Percentiles rank a stretch among this genome's conserved stretches.
These are phyloP conservation scores for Tylopilus sp. DNA, from an alignment of 768 basidiomycete species.

Conservation along the genomic window DNA sequence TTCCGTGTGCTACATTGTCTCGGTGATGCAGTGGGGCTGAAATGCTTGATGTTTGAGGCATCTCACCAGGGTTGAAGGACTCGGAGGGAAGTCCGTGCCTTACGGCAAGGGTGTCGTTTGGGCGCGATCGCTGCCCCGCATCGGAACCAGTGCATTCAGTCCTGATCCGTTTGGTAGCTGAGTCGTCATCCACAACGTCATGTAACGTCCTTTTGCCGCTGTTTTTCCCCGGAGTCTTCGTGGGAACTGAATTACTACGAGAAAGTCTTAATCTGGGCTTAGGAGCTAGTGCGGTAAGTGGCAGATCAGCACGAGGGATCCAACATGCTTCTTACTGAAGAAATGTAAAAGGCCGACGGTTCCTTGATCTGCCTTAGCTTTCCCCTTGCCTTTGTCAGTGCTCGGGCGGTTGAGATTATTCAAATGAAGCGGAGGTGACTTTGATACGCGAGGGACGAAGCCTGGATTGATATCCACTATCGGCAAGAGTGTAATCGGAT, in stretches of 20 bases:
- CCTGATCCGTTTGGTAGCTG: constrained; percentile 49
- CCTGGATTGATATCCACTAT: constrained; percentile 79
- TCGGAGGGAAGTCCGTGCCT: constrained; percentile 6
- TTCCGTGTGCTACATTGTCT: constrained; percentile 41
- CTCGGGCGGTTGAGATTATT: constrained; percentile 24
- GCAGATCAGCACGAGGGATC: constrained; percentile 36
- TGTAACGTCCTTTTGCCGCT: constrained; percentile 76
- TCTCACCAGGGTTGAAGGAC: constrained; percentile 4
- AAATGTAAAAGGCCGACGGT: constrained; percentile 52
- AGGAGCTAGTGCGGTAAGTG: constrained; percentile 30
- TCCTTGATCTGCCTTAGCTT: constrained; percentile 27
- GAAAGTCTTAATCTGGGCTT: constrained; percentile 23
- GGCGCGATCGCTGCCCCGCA: constrained; percentile 28
- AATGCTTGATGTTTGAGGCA: constrained; percentile 33
- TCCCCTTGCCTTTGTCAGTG: constrained; percentile 47
- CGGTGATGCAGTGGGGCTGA: constrained; percentile 31
- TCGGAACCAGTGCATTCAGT: constrained; percentile 17
- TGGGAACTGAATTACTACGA: constrained; percentile 30
- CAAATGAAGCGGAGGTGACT: constrained; percentile 36
- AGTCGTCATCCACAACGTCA: constrained; percentile 67
- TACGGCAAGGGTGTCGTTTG: constrained; percentile 14
- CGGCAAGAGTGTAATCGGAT: constrained; percentile 63
- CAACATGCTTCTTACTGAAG: constrained; percentile 49
- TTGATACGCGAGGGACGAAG: constrained; percentile 54
- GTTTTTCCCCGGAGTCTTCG: constrained; percentile 44